Evolutionary conservation across 2,329 filamentous ascomycete species (phyloP), one percentile per base, ranked within the genome.

Genomic region (Beauveria medogensis): DNA sequence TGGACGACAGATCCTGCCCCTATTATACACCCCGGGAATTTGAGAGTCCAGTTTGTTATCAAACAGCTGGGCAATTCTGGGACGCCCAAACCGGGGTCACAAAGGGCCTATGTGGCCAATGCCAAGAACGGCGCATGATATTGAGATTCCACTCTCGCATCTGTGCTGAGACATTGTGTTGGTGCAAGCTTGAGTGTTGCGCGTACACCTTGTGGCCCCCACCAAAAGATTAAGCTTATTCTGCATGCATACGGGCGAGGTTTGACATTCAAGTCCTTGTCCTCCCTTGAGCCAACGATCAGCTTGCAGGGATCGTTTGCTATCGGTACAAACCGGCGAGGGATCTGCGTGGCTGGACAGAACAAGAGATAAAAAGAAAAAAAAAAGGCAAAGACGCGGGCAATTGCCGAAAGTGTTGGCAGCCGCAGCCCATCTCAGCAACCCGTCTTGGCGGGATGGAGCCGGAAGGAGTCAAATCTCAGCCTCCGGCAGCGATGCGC

Each of bases 101-200:
- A 20, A 37, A 40, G 30, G 20, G 40, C 24, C 20, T 47, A 20
- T 41, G 55, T 58, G 55, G 46, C 46, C 34, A 50, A 58, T 18
- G 55, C 55, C 55, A 58, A 58, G 55, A 20, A 22, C 24, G 20
- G 6, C 30, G 30, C 20, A 26, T 22, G 44, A 34, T 34, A n/a
- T 9, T 40, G n/a, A 37, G 20, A 50, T 40, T 48, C 30, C 44
- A 47, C 55, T 16, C 10, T 41, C 14, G 18, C 24, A 47, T 18
- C 24, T 20, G 43, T 30, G 46, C 55, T 58, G 55, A 58, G 55
- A 58, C 55, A 58, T 43, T 50, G 46, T 50, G 44, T 58, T 50
- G 46, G 44, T 50, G 43, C 26, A 26, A 34, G 30, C 18, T 37
- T 44, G 22, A 3, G 16, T 26, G 24, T 58, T 58, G 54, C 41